These are phyloP conservation scores for Aspergillus funiculosus DNA, from an alignment of 495 filamentous ascomycete genomes.

Conservation along the genomic window DNA sequence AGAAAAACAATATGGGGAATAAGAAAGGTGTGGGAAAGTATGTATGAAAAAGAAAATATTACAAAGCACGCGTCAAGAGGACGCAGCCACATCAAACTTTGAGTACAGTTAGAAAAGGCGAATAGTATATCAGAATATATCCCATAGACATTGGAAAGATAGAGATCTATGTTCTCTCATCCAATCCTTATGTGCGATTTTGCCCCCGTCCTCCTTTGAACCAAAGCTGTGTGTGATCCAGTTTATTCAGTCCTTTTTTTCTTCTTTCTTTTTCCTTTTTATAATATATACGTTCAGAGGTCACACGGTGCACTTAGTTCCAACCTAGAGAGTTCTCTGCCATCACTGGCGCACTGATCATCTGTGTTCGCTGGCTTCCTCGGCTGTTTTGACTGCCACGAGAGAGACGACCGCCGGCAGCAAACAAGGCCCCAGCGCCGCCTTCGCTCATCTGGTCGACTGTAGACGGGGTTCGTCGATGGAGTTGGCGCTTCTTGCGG, in stretches of 20 bases:
- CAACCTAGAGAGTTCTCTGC: constrained; percentile 97
- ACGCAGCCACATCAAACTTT: constrained; percentile 12
- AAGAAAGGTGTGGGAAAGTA: constrained; percentile 19
- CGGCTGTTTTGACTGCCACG: constrained; percentile 53
- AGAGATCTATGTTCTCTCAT: constrained; percentile 21
- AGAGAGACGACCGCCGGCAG: constrained; percentile 37
- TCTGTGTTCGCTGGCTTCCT: constrained; percentile 63
- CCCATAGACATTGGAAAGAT: constrained; percentile 6
- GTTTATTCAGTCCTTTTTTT: constrained; percentile 5
- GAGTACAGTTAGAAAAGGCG: constrained; percentile 25
- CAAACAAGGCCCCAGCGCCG: constrained; percentile 30
- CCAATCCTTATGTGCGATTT: constrained; percentile 19
- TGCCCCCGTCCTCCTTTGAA: constrained; percentile 9
- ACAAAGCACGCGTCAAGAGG: constrained; percentile 5
- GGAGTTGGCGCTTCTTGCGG: constrained; percentile 75
- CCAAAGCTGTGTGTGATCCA: constrained; percentile 4
- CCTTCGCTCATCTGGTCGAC: constrained; percentile 46
- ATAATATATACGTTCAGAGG: constrained; percentile 6
- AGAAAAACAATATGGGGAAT: constrained; percentile 27
- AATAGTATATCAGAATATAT: constrained; percentile 14
- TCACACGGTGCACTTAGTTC: constrained; percentile 59
- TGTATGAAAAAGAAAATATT: constrained; percentile 11
- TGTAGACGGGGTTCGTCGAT: constrained; percentile 66
- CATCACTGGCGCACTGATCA: constrained; percentile 82
- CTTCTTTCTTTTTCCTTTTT: constrained; percentile 11